Evolutionary conservation across 192 early-diverging fungal genomes (phyloP), one percentile per base, ranked within the genome.

Genomic region (Kickxella alabastrina): DNA sequence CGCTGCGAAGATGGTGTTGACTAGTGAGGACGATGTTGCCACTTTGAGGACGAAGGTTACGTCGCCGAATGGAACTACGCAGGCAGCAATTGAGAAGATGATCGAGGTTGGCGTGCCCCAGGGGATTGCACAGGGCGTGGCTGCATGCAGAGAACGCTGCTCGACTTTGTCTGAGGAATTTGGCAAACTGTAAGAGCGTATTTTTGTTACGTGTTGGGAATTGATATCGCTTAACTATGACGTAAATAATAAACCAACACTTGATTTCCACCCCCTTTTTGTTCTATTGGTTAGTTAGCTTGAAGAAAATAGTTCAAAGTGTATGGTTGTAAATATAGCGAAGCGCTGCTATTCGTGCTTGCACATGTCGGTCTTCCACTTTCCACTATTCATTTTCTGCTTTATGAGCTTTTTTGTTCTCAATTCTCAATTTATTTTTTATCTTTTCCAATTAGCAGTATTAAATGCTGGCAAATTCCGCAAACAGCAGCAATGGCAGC

Each of bases 1-100:
- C 27, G 92, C 92, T 25, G 91, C 92, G 37, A 79, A 75, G 18
- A 97, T 93, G 90, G 80, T 88, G 10, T 75, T 89, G 22, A 70
- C 77, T 3, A 80, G 84, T 22, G 63, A 70, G 0, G 80, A 86
- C 34, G 89, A 91, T 49, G 65, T 85, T 4, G 84, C 84, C 29
- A 85, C 87, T 22, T 65, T 97, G 27, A 74, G 94, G 22, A 43
- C 79, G n/a, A 94, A 93, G 63, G 93, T 97, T 35, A 97, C 93
- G 1, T 85, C 82, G 15, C 94, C 94, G 6, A 86, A 93, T 32
- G 94, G 94, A 13, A 94, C 94, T 23, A 97, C 94, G 10, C 87
- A 92, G 38, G 94, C 94, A 0, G 94, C 86, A 8, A 79, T 97
- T 47, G 82, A 88, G 57, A 71, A 78, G 4, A 79, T 94, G 65